Evolutionary conservation across 441 rosid species (phyloP).

Genomic region (Erodium chrysanthum): DNA sequence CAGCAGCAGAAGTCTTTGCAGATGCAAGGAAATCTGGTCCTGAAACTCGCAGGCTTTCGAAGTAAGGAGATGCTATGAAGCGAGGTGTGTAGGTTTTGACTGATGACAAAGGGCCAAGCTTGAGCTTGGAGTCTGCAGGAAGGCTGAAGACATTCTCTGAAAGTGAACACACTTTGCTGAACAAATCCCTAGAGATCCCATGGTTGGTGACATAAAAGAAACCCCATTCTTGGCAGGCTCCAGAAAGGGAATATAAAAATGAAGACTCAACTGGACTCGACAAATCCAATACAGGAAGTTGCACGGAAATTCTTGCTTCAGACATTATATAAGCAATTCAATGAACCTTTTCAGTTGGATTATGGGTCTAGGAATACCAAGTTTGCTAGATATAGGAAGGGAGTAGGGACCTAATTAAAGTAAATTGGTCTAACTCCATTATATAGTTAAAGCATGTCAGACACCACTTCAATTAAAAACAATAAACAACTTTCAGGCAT

Average conservation of each 20-base stretch:
- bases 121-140: slow-evolving; percentile 48
- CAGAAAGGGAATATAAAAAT: no score
- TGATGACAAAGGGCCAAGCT: slow-evolving; percentile 42
- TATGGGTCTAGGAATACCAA: slow-evolving; percentile 27
- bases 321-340: slow-evolving; percentile 22
- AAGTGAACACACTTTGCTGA: slow-evolving; percentile 25
- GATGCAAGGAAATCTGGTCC: no score
- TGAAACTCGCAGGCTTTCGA: no score
- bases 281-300: slow-evolving; percentile 58
- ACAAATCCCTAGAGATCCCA: slow-evolving; percentile 40
- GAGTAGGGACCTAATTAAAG: background rate
- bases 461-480: no score
- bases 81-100: slow-evolving; percentile 36
- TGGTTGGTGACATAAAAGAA: slow-evolving; percentile 26
- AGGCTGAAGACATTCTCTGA: slow-evolving; percentile 39
- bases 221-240: no score
- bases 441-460: no score
- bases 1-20: no score
- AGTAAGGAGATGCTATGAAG: no score
- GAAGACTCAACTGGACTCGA: slow-evolving; percentile 13
- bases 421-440: no score
- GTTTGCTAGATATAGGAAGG: slow-evolving; percentile 19
- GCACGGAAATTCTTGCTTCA: slow-evolving; percentile 24
- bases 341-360: slow-evolving; percentile 17
- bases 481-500: no score